Conservation (phyloP, 2,329 filamentous ascomycete genomes). For the Tolypocladium guangdongense region DNA sequence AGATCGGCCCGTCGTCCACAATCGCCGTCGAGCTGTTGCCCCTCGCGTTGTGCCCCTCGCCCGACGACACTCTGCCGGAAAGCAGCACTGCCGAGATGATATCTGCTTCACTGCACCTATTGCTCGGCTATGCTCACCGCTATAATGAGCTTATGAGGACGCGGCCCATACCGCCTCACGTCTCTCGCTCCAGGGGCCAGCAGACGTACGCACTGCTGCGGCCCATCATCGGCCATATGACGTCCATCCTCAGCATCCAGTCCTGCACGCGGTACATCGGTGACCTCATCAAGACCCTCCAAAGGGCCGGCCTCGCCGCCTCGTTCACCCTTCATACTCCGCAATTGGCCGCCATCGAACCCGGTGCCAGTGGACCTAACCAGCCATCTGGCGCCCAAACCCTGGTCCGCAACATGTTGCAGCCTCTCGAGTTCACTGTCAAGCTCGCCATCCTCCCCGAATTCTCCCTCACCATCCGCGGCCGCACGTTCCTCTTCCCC, state of each 20-base stretch:
- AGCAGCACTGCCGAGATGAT: slow-evolving; percentile 52
- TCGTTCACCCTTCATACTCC: slow-evolving; percentile 31
- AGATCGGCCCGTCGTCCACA: slow-evolving; percentile 36
- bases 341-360: slow-evolving; percentile 17
- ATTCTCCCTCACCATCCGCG: slow-evolving; percentile 29
- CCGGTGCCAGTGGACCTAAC: slow-evolving; percentile 18
- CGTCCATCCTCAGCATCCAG: slow-evolving; percentile 29
- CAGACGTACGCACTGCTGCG: slow-evolving; percentile 39
- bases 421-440: slow-evolving; percentile 29
- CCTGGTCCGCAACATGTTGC: slow-evolving; percentile 31
- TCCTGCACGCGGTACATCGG: slow-evolving; percentile 31
- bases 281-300: slow-evolving; percentile 30
- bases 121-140: slow-evolving; percentile 70
- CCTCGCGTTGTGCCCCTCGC: slow-evolving; percentile 29
- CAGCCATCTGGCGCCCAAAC: slow-evolving; percentile 30
- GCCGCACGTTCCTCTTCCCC: slow-evolving; percentile 32
- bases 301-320: slow-evolving; percentile 33
- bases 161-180: slow-evolving; percentile 35
- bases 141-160: slow-evolving; percentile 61
- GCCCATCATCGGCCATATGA: slow-evolving; percentile 38
- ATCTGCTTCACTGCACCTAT: slow-evolving; percentile 57
- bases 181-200: slow-evolving; percentile 24
- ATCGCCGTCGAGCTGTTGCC: slow-evolving; percentile 59
- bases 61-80: slow-evolving; percentile 25
- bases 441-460: slow-evolving; percentile 34